Evolutionary conservation across 257 asterid species (phyloP).

Genomic region (Lantana camara): DNA sequence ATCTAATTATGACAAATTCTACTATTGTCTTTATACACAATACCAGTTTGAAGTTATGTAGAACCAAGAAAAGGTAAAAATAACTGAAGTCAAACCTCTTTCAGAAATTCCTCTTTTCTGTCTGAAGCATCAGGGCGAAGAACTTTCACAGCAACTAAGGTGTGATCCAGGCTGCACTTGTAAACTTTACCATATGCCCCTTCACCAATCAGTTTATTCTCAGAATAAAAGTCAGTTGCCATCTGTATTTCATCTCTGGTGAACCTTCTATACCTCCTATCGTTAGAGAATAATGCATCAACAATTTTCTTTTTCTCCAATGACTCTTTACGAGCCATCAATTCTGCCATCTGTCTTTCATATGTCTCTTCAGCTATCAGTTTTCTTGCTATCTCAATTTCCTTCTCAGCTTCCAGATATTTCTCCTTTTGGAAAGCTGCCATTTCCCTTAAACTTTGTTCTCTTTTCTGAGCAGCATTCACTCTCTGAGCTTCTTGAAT

Average conservation of each 20-base stretch:
- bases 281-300: conserved; percentile 61
- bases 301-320: conserved; percentile 62
- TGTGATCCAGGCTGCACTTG: conserved; percentile 76
- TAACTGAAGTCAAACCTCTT: conserved; percentile 56
- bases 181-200: conserved; percentile 91
- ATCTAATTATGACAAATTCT: background rate
- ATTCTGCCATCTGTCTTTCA: conserved; percentile 75
- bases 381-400: conserved; percentile 61
- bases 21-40: background rate
- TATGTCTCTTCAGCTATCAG: conserved; percentile 62
- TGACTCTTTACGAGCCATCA: conserved; percentile 53
- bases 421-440: conserved; percentile 68
- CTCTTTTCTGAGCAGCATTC: conserved; percentile 71
- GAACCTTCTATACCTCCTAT: conserved; percentile 78
- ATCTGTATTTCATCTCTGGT: conserved; percentile 57
- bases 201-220: conserved; percentile 66
- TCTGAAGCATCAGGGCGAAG: conserved; percentile 59
- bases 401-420: conserved; percentile 77
- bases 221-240: conserved; percentile 66
- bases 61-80: conserved; percentile 10
- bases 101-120: conserved; percentile 74
- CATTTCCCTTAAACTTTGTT: conserved; percentile 56
- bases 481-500: conserved; percentile 66
- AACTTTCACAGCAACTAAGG: conserved; percentile 77
- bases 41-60: background rate